Percentiles rank a stretch among this genome's conserved stretches.
These are phyloP conservation scores for Emmonsia crescens DNA, from an alignment of 2,329 filamentous ascomycete genomes.

Conservation along the genomic window DNA sequence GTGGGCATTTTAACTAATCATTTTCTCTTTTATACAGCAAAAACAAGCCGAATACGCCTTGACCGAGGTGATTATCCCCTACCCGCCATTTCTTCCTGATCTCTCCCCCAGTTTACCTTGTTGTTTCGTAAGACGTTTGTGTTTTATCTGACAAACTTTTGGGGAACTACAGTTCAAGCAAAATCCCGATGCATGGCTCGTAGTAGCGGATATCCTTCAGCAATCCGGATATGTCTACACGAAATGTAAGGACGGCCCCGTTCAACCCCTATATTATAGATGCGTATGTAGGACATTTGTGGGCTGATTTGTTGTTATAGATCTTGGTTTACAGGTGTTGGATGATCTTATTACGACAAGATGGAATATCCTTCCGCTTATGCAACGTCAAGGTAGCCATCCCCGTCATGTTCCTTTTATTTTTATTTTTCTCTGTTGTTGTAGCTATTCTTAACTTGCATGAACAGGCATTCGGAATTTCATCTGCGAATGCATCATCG, in stretches of 20 bases:
- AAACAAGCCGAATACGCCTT: slow-evolving; percentile 87
- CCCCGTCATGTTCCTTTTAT: slow-evolving; percentile 3
- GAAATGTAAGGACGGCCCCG: slow-evolving; percentile 58
- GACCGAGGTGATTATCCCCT: slow-evolving; percentile 59
- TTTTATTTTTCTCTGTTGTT: slow-evolving; percentile 1
- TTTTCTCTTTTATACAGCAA: slow-evolving; percentile 53
- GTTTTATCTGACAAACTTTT: background rate
- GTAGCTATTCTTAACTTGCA: slow-evolving; percentile 12
- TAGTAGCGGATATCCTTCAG: slow-evolving; percentile 93
- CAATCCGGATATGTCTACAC: slow-evolving; percentile 90
- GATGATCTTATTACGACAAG: slow-evolving; percentile 98
- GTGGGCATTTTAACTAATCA: slow-evolving; percentile 5
- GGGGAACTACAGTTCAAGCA: slow-evolving; percentile 71
- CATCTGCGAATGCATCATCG: slow-evolving; percentile 95
- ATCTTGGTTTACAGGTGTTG: slow-evolving; percentile 88
- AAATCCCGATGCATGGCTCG: slow-evolving; percentile 93
- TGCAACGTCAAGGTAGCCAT: slow-evolving; percentile 76
- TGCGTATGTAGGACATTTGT: slow-evolving; percentile 10
- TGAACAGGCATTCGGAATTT: slow-evolving; percentile 88
- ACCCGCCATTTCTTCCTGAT: background rate
- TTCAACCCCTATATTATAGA: slow-evolving; percentile 15
- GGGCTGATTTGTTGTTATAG: slow-evolving; percentile 41
- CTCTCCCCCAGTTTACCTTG: background rate
- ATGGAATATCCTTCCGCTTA: slow-evolving; percentile 94
- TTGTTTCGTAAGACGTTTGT: background rate